Conservation (phyloP, 2,329 filamentous ascomycete genomes). For the Penicillium sp. region DNA sequence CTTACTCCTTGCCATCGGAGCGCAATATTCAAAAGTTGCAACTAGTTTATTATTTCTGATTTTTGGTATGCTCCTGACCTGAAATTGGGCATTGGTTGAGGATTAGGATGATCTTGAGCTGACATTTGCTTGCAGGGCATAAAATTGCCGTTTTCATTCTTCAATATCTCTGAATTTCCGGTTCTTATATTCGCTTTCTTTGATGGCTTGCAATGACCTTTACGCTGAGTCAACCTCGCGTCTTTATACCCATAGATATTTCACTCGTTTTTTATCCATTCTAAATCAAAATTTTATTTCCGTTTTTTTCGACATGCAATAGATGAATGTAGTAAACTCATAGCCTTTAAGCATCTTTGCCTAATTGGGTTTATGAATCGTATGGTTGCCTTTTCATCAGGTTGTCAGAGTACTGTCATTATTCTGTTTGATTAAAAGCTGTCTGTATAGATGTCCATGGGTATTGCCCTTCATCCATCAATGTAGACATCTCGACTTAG, state of each 20-base stretch:
- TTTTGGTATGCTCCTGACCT: neutral
- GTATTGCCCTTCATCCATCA: too few relatives aligned
- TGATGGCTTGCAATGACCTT: neutral
- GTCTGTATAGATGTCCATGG: too few relatives aligned
- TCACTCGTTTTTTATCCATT: neutral
- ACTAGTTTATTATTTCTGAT: neutral
- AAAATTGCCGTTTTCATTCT: neutral
- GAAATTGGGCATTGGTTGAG: too few relatives aligned
- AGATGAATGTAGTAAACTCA: neutral
- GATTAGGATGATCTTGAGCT: neutral
- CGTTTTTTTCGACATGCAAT: neutral
- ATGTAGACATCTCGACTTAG: too few relatives aligned
- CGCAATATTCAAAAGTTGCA: neutral
- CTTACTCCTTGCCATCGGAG: neutral
- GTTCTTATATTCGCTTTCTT: neutral
- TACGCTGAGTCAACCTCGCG: neutral
- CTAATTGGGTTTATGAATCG: too few relatives aligned
- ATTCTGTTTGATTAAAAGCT: too few relatives aligned
- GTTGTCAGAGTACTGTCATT: too few relatives aligned
- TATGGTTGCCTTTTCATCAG: too few relatives aligned
- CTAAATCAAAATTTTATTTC: neutral
- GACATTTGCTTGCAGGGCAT: neutral
- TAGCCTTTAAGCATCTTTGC: too few relatives aligned
- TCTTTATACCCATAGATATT: neutral
- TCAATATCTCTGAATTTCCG: neutral